Base-by-base conservation (phyloP, 495 filamentous ascomycete genomes). In the Letharia columbiana region DNA sequence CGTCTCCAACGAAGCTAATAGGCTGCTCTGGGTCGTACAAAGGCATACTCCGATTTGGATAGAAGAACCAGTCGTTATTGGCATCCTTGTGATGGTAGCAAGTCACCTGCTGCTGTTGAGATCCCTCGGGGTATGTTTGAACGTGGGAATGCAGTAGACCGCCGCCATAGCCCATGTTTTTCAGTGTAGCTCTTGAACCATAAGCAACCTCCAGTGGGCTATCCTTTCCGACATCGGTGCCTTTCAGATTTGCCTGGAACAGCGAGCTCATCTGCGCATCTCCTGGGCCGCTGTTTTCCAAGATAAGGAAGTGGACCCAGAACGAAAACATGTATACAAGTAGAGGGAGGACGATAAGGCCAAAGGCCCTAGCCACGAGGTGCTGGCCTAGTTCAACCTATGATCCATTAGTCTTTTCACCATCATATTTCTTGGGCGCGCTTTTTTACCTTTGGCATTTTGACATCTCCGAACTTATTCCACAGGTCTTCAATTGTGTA, bases 41-140 rank as follows among this genome's bases (percentile, higher is more conserved):
- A 5, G 81, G 75, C 44, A 93, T 82, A 41, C 80, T 70, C 52
- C 94, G 89, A 78, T 91, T 94, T 23, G 94, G 95, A 73, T 96
- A 96, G 75, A 98, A 96, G 76, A 92, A 97, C 94, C 94, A 98
- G 77, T 98, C 95, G 72, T 98, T 98, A 80, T 98, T 98, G 70
- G 94, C 85, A 83, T 98, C 94, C 74, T 98, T 98, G 81, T 98
- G 94, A 76, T 98, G 94, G 75, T 98, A 98, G 79, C 94, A 98
- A 41, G 94, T 98, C 63, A 98, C 89, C 76, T 98, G 94, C 72
- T 98, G 95, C 76, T 98, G 94, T 10, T 76, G 76, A 18, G 95
- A 98, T 41, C 94, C 94, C 76, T 98, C 95, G 0, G 94, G 94
- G 71, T 89, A 98, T 18, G 93, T 91, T 76, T 98, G 94, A 68